Conservation (phyloP, 2,329 filamentous ascomycete genomes). For the Xylaria sp. region DNA sequence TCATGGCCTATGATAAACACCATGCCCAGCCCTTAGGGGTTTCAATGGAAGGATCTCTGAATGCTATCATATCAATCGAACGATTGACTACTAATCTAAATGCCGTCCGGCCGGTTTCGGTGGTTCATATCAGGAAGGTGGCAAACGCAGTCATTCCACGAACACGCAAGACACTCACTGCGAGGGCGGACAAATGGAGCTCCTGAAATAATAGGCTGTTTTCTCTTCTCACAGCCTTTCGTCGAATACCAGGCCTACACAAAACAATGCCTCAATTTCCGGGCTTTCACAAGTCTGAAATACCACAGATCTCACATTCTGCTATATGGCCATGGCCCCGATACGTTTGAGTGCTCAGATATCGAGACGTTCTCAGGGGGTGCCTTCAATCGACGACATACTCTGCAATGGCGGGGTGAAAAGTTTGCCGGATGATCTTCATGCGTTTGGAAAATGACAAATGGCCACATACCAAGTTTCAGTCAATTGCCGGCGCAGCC, state of each 20-base stretch:
- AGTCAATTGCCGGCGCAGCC: too few relatives aligned
- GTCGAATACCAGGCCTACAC: too few relatives aligned
- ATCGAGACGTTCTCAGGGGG: too few relatives aligned
- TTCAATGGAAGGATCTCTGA: neutral
- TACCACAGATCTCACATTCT: too few relatives aligned
- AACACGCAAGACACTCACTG: neutral
- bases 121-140: neutral
- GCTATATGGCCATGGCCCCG: too few relatives aligned
- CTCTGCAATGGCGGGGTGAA: too few relatives aligned
- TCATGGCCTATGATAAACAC: neutral
- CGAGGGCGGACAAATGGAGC: neutral
- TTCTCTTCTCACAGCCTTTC: neutral
- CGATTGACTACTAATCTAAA: neutral
- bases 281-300: too few relatives aligned
- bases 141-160: neutral
- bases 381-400: too few relatives aligned
- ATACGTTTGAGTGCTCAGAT: too few relatives aligned
- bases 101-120: neutral
- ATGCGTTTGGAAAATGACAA: too few relatives aligned
- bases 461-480: too few relatives aligned
- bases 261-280: neutral
- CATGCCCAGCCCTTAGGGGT: neutral
- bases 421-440: too few relatives aligned
- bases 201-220: neutral
- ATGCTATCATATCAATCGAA: neutral